Evolutionary conservation across 1,139 yeast genomes (phyloP), one percentile per base, ranked within the genome.

Genomic region (Magnusiomyces fungicola): DNA sequence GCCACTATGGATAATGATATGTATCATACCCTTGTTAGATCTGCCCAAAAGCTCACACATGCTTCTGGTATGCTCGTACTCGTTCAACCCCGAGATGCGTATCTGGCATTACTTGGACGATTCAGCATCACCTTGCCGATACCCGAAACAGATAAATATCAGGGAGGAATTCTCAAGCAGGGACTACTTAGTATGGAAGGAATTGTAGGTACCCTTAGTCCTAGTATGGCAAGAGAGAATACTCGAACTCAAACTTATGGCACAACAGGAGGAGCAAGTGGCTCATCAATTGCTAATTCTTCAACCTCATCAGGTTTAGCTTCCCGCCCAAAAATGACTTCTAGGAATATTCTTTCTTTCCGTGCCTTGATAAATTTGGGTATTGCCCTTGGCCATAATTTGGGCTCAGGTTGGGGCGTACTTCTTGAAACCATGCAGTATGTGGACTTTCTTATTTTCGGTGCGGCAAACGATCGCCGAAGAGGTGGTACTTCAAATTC

Each of bases 31-130:
- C 60, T 66, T 1, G 79, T 89, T 1, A 71, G 95, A 45, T 77
- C 95, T 0, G 71, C 86, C 7, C 97, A 90, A 63, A 82, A 82
- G 55, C 72, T 85, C 47, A 78, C 95, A 3, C 96, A 89, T 61
- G 80, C 92, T 0, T 74, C 92, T 0, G 97, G 97, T 0, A 69
- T 86, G n/a, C 66, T 89, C 30, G 80, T 80, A 0, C 62, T 83
- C 21, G 60, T 65, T 1, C 68, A 69, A 0, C 72, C 82, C 14
- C 69, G 95, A 48, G 85, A 86, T 60, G 75, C 78, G 2, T 74
- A 85, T 43, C 65, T 89, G 46, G 59, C 68, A 22, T 66, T 83
- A 25, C 72, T 90, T 52, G 78, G 89, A 0, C 69, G 70, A 45
- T 60, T 61, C 29, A 57, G 67, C 19, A 40, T 76, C 79, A 73